These are phyloP conservation scores for Phytophthora cactorum DNA, from an alignment of 352 stramenopile species.

Conservation along the genomic window DNA sequence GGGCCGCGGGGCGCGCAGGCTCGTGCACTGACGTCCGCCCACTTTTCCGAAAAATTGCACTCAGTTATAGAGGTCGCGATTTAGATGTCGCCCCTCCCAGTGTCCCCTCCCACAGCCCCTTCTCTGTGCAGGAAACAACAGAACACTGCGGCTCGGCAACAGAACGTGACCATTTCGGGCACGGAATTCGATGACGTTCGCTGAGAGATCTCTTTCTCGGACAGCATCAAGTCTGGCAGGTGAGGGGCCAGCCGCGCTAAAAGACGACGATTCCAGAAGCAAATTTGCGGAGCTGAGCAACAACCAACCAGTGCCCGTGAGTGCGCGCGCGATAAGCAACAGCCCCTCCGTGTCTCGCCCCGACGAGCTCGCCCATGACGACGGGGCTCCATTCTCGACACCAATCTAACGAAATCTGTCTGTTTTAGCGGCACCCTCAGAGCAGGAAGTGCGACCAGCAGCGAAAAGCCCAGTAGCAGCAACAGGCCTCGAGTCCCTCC, in stretches of 20 bases:
- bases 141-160: neutral
- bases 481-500: neutral
- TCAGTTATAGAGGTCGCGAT: slow-evolving; percentile 2
- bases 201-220: neutral
- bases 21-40: neutral
- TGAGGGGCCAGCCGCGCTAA: neutral
- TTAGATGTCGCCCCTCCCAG: slow-evolving; percentile 4
- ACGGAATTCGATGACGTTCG: slow-evolving; percentile 31
- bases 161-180: slow-evolving; percentile 2
- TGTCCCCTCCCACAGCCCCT: slow-evolving; percentile 1
- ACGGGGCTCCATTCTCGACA: neutral
- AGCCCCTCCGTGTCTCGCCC: slow-evolving; percentile 13
- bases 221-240: neutral
- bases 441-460: neutral
- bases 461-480: neutral
- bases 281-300: slow-evolving; percentile 39
- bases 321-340: slow-evolving; percentile 1
- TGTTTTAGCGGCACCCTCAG: neutral
- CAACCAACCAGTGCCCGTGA: slow-evolving; percentile 34
- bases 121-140: slow-evolving; percentile 1
- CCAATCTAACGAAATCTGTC: neutral
- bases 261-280: slow-evolving; percentile 15
- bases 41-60: slow-evolving; percentile 6
- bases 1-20: neutral
- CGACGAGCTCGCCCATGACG: neutral